Base-by-base conservation (phyloP, 1,284 basidiomycete species). In the Puccinia polysora region DNA sequence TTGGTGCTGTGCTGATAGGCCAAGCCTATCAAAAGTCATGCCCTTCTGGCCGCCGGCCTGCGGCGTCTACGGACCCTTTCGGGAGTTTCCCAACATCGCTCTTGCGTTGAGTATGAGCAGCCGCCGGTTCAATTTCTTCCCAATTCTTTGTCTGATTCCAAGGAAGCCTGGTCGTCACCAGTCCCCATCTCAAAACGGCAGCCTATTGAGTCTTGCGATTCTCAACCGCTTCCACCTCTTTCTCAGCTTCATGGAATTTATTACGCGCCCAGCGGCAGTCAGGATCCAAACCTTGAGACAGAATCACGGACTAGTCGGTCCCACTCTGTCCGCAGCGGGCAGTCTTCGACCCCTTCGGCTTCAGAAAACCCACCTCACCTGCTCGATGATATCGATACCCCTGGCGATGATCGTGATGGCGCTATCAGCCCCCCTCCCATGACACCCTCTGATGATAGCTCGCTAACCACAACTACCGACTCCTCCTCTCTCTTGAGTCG, bases 31-130 rank as follows among this genome's bases (percentile, higher is more conserved):
- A 62, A 49, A 63, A 45, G 40, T 14, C 60, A 63, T 5, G 49
- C 12, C 25, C 47, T 63, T 40, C 28, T 63, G 2, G 14, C 45
- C 2, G 60, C 45, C 30, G 60, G 60, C 25, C 18, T 63, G 14
- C 60, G 60, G 30, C 60, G 60, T 28, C 45, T 63, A 40, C 60
- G 60, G 23, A 47, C 60, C 43, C 43, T 63, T 43, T 63, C 60
- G 4, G 60, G 60, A 49, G 28, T 45, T 10, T 34, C 43, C n/a
- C 45, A 49, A 18, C 30, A 30, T 12, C 60, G 60, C 23, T 49
- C 60, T 4, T 14, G 25, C 25, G 40, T 43, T 0, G 58, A 60
- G 10, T 2, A 63, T 14, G 5, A 50, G 10, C 43, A 28, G 1
- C 60, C 60, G n/a, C 60, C 45, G 1, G 60, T 63, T 7, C 60